A percentile compares a stretch with the other conserved stretches of the same genome.
These are phyloP conservation scores for Starmera amethionina DNA, from an alignment of 805 yeast genomes.

Conservation along the genomic window DNA sequence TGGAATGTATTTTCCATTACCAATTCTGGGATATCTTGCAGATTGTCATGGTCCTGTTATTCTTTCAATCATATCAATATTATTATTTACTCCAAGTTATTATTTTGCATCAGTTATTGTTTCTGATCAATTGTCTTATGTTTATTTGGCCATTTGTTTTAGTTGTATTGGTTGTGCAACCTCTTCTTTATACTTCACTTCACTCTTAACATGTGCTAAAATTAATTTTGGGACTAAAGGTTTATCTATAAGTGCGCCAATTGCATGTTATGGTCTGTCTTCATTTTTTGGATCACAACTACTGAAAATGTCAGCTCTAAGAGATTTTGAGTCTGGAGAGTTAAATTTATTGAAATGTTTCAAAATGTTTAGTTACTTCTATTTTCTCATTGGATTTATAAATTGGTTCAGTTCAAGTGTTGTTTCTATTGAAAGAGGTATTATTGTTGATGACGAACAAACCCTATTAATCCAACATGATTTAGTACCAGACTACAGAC, in stretches of 20 bases:
- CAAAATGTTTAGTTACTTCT: slow-evolving; percentile 38
- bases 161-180: slow-evolving; percentile 62
- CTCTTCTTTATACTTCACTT: slow-evolving; percentile 60
- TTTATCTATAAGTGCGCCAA: slow-evolving; percentile 80
- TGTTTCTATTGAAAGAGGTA: slow-evolving; percentile 37
- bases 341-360: slow-evolving; percentile 46
- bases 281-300: slow-evolving; percentile 66
- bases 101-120: slow-evolving; percentile 33
- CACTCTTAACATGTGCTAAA: slow-evolving; percentile 73
- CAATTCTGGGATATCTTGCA: slow-evolving; percentile 70
- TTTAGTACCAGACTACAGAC: slow-evolving; percentile 16
- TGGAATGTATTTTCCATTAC: slow-evolving; percentile 81
- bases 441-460: slow-evolving; percentile 19
- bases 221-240: slow-evolving; percentile 72
- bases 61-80: slow-evolving; percentile 49
- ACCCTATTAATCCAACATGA: slow-evolving; percentile 24
- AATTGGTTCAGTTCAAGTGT: slow-evolving; percentile 59
- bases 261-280: slow-evolving; percentile 78
- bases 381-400: slow-evolving; percentile 44
- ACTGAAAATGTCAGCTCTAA: slow-evolving; percentile 28
- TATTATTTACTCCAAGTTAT: slow-evolving; percentile 64
- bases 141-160: slow-evolving; percentile 39
- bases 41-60: slow-evolving; percentile 81
- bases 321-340: slow-evolving; percentile 9
- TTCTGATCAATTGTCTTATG: slow-evolving; percentile 18